Evolutionary conservation across 2,329 filamentous ascomycete genomes (phyloP), one percentile per base, ranked within the genome.

Genomic region (Alternaria angustiovoidea): DNA sequence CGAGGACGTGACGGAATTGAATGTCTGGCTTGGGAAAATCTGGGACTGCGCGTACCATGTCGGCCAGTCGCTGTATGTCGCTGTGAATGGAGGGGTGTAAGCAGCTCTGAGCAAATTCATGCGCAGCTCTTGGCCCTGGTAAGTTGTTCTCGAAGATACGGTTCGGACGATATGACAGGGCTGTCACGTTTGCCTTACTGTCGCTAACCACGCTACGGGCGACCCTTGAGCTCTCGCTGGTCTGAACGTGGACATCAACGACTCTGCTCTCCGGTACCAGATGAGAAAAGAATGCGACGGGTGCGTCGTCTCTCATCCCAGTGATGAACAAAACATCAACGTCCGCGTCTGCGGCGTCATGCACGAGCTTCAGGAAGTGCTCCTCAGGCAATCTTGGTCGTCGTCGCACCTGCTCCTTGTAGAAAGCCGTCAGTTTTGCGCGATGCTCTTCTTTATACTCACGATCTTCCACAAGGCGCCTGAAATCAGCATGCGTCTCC

Each of bases 371-470:
- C 41, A 57, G 24, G 18, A 67, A 67, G 22, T 67, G 61, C 43
- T 86, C 81, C 63, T 85, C 75, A 63, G 76, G 83, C 16, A 89
- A 76, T 39, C 48, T 64, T 61, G 85, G 84, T 42, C 78, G 76
- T 67, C 78, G 20, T 38, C 48, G 66, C 26, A 85, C 68, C 67
- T 85, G 83, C 0, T 72, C 59, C 44, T 82, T 65, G 73, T 82
- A 89, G 61, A 86, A 89, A 2, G 52, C 61, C 2, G 83, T 86
- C 75, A 90, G 73, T 0, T 79, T 79, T 68, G 77, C 56, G 36
- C 87, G 83, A 64, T 89, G 86, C 58, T 85, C 67, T 75, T 90
- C 87, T 70, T 90, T 90, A 75, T 89, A 90, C 26, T 61, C 75
- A 57, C 87, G 87, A 61, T 89, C 83, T 0, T 32, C 12, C 38